phyloP scores from a whole-genome alignment of 495 filamentous ascomycete genomes.

The Hypoxylon perforatum region DNA sequence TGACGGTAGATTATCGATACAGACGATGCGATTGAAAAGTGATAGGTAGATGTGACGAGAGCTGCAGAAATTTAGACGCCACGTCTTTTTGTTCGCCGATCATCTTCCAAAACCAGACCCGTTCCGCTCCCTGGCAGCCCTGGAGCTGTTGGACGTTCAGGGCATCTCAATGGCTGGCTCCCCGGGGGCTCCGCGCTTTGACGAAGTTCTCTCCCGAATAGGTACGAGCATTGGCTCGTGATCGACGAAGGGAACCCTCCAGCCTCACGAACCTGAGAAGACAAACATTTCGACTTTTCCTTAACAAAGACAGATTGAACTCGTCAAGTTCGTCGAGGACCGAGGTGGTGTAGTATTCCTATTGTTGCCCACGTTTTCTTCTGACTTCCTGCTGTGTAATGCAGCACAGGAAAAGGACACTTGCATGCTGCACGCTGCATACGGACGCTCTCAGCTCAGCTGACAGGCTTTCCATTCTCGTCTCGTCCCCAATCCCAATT shows the following conservation, averaged over 20 bases:
- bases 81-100: slow-evolving; percentile 23
- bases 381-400: slow-evolving; percentile 13
- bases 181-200: slow-evolving; percentile 25
- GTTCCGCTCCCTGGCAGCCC: too few species aligned
- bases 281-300: background rate
- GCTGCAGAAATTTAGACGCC: slow-evolving; percentile 26
- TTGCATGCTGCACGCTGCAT: slow-evolving; percentile 28
- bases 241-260: slow-evolving; percentile 9
- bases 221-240: slow-evolving; percentile 31
- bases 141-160: slow-evolving; percentile 3
- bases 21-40: slow-evolving; percentile 7
- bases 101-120: slow-evolving; percentile 27
- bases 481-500: slow-evolving; percentile 27
- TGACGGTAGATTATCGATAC: slow-evolving; percentile 11
- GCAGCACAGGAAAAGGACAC: slow-evolving; percentile 29
- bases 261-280: slow-evolving; percentile 17
- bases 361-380: slow-evolving; percentile 23
- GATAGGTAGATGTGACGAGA: slow-evolving; percentile 29
- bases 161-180: slow-evolving; percentile 12
- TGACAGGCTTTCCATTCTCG: slow-evolving; percentile 40
- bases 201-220: slow-evolving; percentile 23
- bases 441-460: slow-evolving; percentile 36
- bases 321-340: slow-evolving; percentile 5
- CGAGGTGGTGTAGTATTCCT: background rate
- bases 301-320: background rate